Evolutionary conservation across 2,329 filamentous ascomycete species (phyloP), one percentile per base, ranked within the genome.

Genomic region (Cladophialophora yegresii): DNA sequence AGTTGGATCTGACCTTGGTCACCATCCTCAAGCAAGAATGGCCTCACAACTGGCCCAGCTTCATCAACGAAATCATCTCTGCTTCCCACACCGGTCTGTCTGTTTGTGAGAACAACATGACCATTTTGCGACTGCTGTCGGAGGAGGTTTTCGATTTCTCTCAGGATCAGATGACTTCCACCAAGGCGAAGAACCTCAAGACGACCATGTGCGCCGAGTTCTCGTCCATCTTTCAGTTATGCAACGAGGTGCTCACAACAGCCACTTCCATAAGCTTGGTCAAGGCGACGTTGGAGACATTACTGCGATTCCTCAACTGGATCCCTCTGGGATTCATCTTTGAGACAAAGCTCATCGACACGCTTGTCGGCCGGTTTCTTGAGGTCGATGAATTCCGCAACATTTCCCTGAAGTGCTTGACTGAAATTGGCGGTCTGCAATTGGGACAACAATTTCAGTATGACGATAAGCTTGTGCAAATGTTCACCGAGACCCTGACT

Each of bases 31-130:
- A 99, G 84, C 95, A 99, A 80, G 95, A 99, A 80, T 99, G 95
- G 95, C 95, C 95, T 63, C 93, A 98, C 80, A 96, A 99, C 83
- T 99, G 96, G 95, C 95, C 96, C 10, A 96, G 92, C 22, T 99
- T 99, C 79, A 98, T 99, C 85, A 98, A 98, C 83, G 95, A 99
- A 82, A 99, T 99, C 78, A 92, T 99, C 73, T 90, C 92, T 23
- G 93, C 95, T 62, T 98, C 93, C 80, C 93, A 96, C 77, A 93
- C 91, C 71, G 97, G 90, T 78, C 83, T 99, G 60, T 95, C 93
- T 43, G 96, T 99, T 73, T 99, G 96, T 85, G 95, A 99, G 81
- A 99, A 99, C 83, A 99, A 99, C 83, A 99, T 99, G 95, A 92
- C 91, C 69, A 98, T 99, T 72, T 85, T 99, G 71, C 89, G 95